These are phyloP conservation scores for Microcos paniculata DNA, from an alignment of 345 rosid species.

Conservation along the genomic window DNA sequence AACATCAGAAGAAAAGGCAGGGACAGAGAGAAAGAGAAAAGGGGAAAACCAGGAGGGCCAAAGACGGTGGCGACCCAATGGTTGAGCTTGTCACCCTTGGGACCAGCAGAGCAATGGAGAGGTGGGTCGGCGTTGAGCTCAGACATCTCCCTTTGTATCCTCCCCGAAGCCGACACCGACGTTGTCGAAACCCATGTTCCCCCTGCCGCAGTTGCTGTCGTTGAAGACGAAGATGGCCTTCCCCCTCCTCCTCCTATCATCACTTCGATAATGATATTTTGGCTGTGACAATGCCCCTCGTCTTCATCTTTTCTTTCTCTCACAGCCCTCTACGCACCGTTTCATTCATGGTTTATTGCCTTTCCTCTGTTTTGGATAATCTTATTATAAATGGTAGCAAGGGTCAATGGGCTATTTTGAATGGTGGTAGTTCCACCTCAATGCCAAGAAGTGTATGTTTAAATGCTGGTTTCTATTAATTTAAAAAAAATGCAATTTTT, in stretches of 20 bases:
- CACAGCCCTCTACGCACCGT: not conserved
- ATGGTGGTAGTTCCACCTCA: too few relatives aligned
- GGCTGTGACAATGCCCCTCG: not conserved
- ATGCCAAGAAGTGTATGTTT: too few relatives aligned
- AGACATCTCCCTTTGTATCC: constrained; percentile 84
- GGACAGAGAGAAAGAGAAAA: not conserved
- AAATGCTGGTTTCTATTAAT: too few relatives aligned
- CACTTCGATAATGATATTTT: not conserved
- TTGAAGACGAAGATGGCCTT: constrained; percentile 27
- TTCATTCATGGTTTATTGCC: not conserved
- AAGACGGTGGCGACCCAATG: constrained; percentile 87
- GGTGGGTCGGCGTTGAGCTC: constrained; percentile 83
- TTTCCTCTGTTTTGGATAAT: too few relatives aligned
- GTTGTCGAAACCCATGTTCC: constrained; percentile 78
- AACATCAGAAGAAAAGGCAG: not conserved
- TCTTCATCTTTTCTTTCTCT: not conserved
- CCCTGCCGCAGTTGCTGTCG: constrained; percentile 43
- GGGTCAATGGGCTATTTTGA: too few relatives aligned
- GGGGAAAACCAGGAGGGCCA: constrained; percentile 63
- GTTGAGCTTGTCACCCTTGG: constrained; percentile 88
- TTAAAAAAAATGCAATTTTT: too few relatives aligned
- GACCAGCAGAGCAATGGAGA: constrained; percentile 84
- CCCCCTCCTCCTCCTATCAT: constrained; percentile 28
- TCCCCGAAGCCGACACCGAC: constrained; percentile 80
- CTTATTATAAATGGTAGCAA: too few relatives aligned